Conservation (phyloP, 257 asterid species). For the Capsicum chinense region DNA sequence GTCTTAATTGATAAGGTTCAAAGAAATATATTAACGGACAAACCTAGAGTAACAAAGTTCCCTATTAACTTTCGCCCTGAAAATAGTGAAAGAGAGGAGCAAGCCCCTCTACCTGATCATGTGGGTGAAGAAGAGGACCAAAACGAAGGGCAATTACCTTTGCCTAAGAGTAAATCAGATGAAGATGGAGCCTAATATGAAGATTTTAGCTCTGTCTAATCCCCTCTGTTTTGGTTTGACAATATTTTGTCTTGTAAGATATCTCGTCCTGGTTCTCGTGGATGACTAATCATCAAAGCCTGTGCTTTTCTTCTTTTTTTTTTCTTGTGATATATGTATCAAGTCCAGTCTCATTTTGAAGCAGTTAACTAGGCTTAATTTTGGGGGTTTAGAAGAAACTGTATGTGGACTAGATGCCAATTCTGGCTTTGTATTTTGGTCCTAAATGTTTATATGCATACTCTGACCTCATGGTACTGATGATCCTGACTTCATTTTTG, state of each 20-base stretch:
- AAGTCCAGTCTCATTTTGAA: background rate
- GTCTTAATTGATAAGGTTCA: slow-evolving; percentile 78
- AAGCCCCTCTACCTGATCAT: slow-evolving; percentile 55
- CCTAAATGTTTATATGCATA: slow-evolving; percentile 17
- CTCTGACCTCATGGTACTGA: background rate
- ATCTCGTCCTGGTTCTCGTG: background rate
- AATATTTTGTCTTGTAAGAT: background rate
- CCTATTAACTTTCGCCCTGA: slow-evolving; percentile 86
- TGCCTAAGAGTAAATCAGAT: slow-evolving; percentile 37
- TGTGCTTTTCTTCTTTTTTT: background rate
- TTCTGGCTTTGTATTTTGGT: background rate
- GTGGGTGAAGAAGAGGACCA: slow-evolving; percentile 60
- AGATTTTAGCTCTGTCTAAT: background rate
- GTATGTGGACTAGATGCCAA: background rate
- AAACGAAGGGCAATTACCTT: slow-evolving; percentile 50
- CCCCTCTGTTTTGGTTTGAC: background rate
- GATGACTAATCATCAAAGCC: background rate
- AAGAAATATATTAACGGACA: slow-evolving; percentile 81
- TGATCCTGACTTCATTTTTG: background rate
- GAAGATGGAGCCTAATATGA: slow-evolving; percentile 43
- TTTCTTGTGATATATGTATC: background rate
- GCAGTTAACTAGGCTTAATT: slow-evolving; percentile 11
- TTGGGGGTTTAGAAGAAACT: background rate
- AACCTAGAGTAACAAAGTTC: slow-evolving; percentile 94
- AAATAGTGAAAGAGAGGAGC: slow-evolving; percentile 64